Evolutionary conservation across 140 eudicot genomes (phyloP).

Genomic region (Erigeron philadelphicus): DNA sequence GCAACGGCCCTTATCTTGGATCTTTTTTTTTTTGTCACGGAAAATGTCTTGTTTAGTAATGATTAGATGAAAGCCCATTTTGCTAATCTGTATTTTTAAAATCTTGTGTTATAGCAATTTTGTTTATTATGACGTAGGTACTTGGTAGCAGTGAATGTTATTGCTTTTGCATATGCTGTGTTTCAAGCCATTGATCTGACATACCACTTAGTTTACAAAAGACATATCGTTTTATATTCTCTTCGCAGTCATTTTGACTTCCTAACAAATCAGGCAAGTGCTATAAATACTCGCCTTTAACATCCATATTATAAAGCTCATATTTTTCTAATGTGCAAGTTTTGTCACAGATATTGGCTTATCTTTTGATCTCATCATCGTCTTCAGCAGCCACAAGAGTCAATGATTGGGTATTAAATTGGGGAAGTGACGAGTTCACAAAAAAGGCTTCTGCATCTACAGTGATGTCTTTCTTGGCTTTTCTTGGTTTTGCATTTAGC

Average conservation of each 20-base stretch:
- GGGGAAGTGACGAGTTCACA: constrained; percentile 95
- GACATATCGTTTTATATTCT: constrained; percentile 41
- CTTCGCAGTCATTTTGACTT: constrained; percentile 66
- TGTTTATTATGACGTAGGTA: constrained; percentile 41
- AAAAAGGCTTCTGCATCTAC: constrained; percentile 69
- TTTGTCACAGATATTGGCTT: constrained; percentile 65
- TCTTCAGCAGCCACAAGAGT: constrained; percentile 82
- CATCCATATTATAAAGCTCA: not conserved
- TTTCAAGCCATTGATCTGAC: constrained; percentile 63
- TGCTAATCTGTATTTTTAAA: not conserved
- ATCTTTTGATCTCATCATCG: constrained; percentile 80
- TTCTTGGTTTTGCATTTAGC: constrained; percentile 64
- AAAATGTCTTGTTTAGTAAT: not conserved
- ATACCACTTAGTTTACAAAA: constrained; percentile 41
- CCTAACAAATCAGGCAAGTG: constrained; percentile 78
- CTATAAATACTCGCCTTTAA: not conserved
- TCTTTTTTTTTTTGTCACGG: not conserved
- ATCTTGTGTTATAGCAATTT: not conserved
- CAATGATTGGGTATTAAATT: constrained; percentile 69
- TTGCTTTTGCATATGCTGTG: constrained; percentile 63
- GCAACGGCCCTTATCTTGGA: not conserved
- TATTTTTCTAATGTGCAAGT: not conserved
- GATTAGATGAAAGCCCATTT: not conserved
- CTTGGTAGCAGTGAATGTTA: constrained; percentile 50
- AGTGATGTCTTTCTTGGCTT: constrained; percentile 73